These are phyloP conservation scores for Cucurbita moschata DNA, from an alignment of 306 rosid genomes.

Conservation along the genomic window DNA sequence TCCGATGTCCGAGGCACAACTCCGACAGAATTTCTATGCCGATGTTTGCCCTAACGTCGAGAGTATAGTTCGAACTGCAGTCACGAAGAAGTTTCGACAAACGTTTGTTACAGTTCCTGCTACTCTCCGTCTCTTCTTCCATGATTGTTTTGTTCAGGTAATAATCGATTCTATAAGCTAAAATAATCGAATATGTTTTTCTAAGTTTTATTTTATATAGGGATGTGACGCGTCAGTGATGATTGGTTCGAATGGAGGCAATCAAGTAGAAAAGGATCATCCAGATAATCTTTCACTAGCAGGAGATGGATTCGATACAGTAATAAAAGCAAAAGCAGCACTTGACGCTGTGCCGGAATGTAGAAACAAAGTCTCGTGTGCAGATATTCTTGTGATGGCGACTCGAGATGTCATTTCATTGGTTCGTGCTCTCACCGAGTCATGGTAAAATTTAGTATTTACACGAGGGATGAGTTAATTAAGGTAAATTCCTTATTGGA, in stretches of 20 bases:
- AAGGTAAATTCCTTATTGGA: no score
- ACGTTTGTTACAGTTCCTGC: constrained; percentile 80
- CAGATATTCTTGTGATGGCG: constrained; percentile 66
- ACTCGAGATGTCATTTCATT: constrained; percentile 49
- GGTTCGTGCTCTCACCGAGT: not conserved
- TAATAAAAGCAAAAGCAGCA: constrained; percentile 47
- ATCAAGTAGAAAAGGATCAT: constrained; percentile 51
- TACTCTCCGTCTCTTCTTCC: constrained; percentile 86
- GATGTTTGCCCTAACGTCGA: constrained; percentile 63
- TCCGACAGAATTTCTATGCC: constrained; percentile 46
- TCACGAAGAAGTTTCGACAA: constrained; percentile 45
- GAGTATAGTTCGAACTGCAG: constrained; percentile 43
- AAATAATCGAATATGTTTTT: no score
- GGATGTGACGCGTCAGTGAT: constrained; percentile 58
- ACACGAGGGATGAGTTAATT: no score
- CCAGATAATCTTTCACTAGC: constrained; percentile 59
- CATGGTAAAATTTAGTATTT: no score
- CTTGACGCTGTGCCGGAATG: constrained; percentile 44
- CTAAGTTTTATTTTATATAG: constrained; percentile 2
- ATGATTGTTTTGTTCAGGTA: constrained; percentile 73
- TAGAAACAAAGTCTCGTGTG: constrained; percentile 50
- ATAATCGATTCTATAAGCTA: no score
- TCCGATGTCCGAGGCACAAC: constrained; percentile 34
- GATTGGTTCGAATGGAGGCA: constrained; percentile 25
- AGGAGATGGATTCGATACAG: constrained; percentile 64